These are phyloP conservation scores for Hyphodiscus sp. DNA, from an alignment of 2,329 filamentous ascomycete genomes.

Conservation along the genomic window DNA sequence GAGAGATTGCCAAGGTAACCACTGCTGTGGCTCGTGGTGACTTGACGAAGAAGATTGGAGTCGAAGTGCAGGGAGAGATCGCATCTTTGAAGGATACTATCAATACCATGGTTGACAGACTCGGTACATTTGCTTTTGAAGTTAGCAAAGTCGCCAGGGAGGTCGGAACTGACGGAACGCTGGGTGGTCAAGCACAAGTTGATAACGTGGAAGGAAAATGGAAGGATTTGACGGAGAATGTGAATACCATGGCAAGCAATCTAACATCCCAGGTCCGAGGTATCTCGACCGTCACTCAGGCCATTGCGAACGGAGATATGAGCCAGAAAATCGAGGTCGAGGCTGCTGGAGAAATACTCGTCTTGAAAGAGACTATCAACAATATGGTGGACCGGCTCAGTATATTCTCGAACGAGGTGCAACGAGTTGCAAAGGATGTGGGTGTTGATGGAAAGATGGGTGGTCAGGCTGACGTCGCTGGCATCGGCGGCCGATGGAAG, in stretches of 20 bases:
- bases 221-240: conserved; percentile 91
- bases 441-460: conserved; percentile 98
- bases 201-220: conserved; percentile 96
- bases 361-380: conserved; percentile 94
- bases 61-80: conserved; percentile 91
- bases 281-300: conserved; percentile 90
- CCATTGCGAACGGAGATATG: conserved; percentile 93
- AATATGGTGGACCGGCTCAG: conserved; percentile 97
- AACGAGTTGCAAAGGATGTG: conserved; percentile 92
- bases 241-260: conserved; percentile 70
- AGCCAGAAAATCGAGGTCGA: conserved; percentile 93
- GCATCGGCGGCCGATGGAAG: conserved; percentile 91
- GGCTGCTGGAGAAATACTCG: conserved; percentile 88
- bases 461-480: conserved; percentile 89
- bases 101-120: conserved; percentile 97
- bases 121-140: conserved; percentile 93
- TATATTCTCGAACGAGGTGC: conserved; percentile 93
- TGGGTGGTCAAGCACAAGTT: conserved; percentile 89
- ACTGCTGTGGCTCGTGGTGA: conserved; percentile 93
- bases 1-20: conserved; percentile 94
- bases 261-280: conserved; percentile 71
- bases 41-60: conserved; percentile 90
- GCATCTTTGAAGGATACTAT: conserved; percentile 94
- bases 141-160: conserved; percentile 93
- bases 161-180: conserved; percentile 90